Evolutionary conservation across 352 stramenopile species (phyloP).

Genomic region (Globisporangium lucens): DNA sequence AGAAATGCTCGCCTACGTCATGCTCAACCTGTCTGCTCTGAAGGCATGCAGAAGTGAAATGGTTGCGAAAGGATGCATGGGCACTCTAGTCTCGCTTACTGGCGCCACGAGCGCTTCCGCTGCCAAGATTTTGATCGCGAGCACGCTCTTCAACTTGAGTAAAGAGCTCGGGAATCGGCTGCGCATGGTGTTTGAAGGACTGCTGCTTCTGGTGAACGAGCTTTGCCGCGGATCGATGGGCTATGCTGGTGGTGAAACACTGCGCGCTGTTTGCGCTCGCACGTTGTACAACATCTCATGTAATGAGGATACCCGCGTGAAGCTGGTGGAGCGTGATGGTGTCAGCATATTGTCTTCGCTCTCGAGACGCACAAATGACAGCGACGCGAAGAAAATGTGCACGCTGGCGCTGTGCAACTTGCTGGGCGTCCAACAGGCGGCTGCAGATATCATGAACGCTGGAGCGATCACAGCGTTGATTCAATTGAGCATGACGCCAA

Average conservation of each 20-base stretch:
- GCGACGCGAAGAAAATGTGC: conserved; percentile 70
- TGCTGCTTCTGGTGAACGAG: conserved; percentile 59
- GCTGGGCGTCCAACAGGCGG: conserved; percentile 68
- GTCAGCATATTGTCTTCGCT: conserved; percentile 53
- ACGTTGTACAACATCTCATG: conserved; percentile 75
- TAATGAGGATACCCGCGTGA: conserved; percentile 57
- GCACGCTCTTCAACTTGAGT: conserved; percentile 64
- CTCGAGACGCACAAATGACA: conserved; percentile 28
- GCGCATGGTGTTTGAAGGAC: conserved; percentile 75
- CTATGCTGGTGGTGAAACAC: conserved; percentile 22
- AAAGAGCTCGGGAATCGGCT: conserved; percentile 62
- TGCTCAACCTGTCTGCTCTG: conserved; percentile 68
- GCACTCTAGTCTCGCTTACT: conserved; percentile 46
- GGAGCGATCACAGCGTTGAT: conserved; percentile 67
- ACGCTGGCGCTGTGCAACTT: conserved; percentile 77
- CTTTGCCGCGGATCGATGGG: conserved; percentile 27
- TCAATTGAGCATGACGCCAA: conserved; percentile 48
- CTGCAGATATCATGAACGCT: conserved; percentile 60
- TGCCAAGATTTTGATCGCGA: conserved; percentile 55
- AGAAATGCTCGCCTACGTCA: conserved; percentile 61
- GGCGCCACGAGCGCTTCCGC: conserved; percentile 23
- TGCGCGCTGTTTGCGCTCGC: conserved; percentile 44
- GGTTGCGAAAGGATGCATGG: conserved; percentile 68
- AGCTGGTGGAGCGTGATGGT: conserved; percentile 67
- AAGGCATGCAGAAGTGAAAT: conserved; percentile 62